Evolutionary conservation across 352 stramenopile genomes (phyloP), one percentile per base, ranked within the genome.

Genomic region (Plasmopara muralis): DNA sequence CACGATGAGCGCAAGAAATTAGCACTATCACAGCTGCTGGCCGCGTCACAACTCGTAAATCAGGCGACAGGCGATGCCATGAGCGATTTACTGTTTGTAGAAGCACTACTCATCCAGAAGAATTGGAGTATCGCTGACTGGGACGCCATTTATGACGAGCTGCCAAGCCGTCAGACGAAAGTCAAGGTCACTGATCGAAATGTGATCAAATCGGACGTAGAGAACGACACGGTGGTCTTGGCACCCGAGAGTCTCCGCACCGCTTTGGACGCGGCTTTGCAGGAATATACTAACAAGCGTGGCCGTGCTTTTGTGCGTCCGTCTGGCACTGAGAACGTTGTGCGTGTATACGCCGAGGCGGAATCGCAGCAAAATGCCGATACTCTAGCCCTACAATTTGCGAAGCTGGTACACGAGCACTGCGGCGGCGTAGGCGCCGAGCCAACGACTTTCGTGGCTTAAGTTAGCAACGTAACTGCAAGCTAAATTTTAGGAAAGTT

Each of bases 281-380:
- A 76, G 53, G 72, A 77, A 34, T 64, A 79, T 28, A 75, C 82
- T 53, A 74, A 75, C 57, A 80, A 81, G 46, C 73, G 77, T 18
- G 78, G 68, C 16, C 82, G 82, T 18, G 82, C 70, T 28, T 99
- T 99, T 67, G 87, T 98, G 16, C 83, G 97, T 37, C 93, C 96
- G 28, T 98, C 92, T 53, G 97, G 97, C 20, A 99, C 97, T 0
- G 97, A 99, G 68, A 89, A 99, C 65, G 95, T 95, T 8, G 96
- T 99, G 31, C 93, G 97, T 38, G 88, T 99, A 34, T 99, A 99
- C 77, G 97, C 97, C 28, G 97, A 98, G 70, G 95, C 95, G 15
- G 68, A 82, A 55, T 97, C 85, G 16, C 82, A 96, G 63, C 71
- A 75, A 15, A 76, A 87, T 50, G 95, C 93, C 0, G 92, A 98